phyloP scores from a whole-genome alignment of 2,329 filamentous ascomycete genomes.

The Trichoderma sp. region DNA sequence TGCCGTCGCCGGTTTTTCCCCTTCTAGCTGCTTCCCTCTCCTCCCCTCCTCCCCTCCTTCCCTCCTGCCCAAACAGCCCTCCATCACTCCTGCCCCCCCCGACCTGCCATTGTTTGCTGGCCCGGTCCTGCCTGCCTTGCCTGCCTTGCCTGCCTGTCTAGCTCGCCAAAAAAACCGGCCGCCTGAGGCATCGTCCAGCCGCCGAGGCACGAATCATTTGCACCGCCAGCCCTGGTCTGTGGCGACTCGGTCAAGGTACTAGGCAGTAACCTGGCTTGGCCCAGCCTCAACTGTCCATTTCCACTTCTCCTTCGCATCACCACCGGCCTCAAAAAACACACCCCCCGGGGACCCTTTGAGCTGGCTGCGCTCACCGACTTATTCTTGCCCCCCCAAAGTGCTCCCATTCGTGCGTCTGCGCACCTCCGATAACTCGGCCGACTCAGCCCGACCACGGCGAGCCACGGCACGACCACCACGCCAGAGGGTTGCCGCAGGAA shows the following conservation, averaged over 20 bases:
- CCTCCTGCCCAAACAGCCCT: no score
- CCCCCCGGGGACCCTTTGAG: not conserved
- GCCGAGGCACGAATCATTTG: not conserved
- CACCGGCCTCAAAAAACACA: not conserved
- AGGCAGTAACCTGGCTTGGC: not conserved
- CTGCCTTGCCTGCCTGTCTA: not conserved
- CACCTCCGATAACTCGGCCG: conserved; percentile 5
- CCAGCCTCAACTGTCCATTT: not conserved
- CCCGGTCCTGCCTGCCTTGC: not conserved
- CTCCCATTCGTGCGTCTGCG: not conserved
- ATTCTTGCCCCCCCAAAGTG: not conserved
- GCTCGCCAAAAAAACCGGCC: not conserved
- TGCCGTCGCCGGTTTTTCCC: not conserved
- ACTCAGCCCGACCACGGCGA: not conserved
- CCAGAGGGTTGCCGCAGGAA: not conserved
- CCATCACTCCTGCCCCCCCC: not conserved
- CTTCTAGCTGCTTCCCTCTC: not conserved
- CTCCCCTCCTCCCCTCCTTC: not conserved
- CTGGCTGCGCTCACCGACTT: conserved; percentile 15
- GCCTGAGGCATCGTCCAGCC: conserved; percentile 1
- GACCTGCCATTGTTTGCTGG: not conserved
- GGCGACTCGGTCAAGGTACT: conserved; percentile 5
- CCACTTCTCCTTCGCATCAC: conserved; percentile 1
- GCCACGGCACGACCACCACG: not conserved
- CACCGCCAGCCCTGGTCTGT: not conserved